Evolutionary conservation across 2,329 filamentous ascomycete genomes (phyloP).

Genomic region (Aspergillus costaricaensis): DNA sequence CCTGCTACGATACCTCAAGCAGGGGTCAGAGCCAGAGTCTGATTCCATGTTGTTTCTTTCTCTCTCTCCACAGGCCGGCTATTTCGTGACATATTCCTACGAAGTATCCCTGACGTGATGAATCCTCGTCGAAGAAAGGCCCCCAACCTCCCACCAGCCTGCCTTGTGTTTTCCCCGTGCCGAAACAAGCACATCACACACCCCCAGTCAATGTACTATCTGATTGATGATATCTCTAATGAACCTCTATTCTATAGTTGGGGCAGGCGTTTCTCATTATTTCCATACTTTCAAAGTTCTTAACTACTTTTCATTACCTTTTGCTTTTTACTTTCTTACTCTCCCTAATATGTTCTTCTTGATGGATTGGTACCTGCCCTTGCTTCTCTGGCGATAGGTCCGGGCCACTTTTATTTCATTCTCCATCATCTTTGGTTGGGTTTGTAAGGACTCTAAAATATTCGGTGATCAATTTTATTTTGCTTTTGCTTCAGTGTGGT

Average conservation of each 20-base stretch:
- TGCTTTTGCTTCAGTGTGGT: too few relatives aligned
- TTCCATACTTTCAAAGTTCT: conserved; percentile 1
- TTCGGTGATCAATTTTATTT: too few relatives aligned
- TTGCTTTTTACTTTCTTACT: neutral
- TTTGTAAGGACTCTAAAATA: too few relatives aligned
- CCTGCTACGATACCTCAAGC: neutral
- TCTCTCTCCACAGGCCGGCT: neutral
- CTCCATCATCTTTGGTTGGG: too few relatives aligned
- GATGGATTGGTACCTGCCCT: neutral
- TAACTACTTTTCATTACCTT: conserved; percentile 2
- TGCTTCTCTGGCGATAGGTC: too few relatives aligned
- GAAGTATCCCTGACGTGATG: conserved; percentile 1
- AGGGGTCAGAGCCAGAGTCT: neutral
- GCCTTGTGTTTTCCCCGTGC: conserved; percentile 7
- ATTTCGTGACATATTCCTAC: neutral
- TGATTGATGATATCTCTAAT: conserved; percentile 30
- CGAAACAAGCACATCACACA: conserved; percentile 6
- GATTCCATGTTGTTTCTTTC: neutral
- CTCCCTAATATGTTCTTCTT: neutral
- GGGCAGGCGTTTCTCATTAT: conserved; percentile 18
- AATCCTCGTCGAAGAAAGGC: neutral
- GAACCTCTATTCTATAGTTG: conserved; percentile 23
- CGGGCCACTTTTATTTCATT: too few relatives aligned
- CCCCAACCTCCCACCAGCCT: neutral
- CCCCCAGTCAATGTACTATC: conserved; percentile 21